Conservation (phyloP, 1,139 yeast genomes). For the Candida sanyaensis region DNA sequence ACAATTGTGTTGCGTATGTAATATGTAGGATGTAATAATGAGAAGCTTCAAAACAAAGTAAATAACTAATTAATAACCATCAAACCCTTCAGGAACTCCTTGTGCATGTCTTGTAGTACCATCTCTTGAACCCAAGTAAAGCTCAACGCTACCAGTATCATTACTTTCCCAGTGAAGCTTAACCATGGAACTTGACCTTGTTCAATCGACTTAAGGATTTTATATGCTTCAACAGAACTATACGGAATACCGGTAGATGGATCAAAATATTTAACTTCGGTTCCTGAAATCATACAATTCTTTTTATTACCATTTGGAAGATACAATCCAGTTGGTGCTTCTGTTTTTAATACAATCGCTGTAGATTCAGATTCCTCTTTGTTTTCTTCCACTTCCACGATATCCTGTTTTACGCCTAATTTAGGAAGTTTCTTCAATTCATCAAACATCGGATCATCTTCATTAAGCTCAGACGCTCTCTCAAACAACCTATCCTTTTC, state of each 20-base stretch:
- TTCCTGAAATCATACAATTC: conserved; percentile 76
- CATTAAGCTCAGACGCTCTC: conserved; percentile 35
- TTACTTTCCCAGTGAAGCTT: conserved; percentile 39
- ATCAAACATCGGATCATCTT: conserved; percentile 46
- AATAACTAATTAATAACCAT: conserved; percentile 13
- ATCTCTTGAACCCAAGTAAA: conserved; percentile 59
- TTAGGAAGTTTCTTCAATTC: conserved; percentile 59
- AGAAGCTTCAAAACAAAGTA: background rate
- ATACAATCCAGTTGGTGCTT: conserved; percentile 74
- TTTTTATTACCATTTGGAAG: conserved; percentile 71
- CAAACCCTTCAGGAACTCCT: conserved; percentile 90
- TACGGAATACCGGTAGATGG: conserved; percentile 88
- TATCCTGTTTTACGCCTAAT: conserved; percentile 61
- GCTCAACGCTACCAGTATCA: conserved; percentile 63
- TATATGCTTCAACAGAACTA: conserved; percentile 77
- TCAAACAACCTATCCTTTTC: conserved; percentile 39
- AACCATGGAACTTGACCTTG: conserved; percentile 73
- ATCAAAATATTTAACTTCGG: conserved; percentile 81
- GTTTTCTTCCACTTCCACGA: conserved; percentile 44
- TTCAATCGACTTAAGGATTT: conserved; percentile 65
- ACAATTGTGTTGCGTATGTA: background rate
- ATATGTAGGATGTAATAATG: background rate
- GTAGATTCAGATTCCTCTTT: conserved; percentile 42
- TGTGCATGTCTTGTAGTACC: conserved; percentile 62
- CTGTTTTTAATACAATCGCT: conserved; percentile 55